Base-by-base conservation (phyloP, 495 filamentous ascomycete species). In the Staphylotrichum longicolle region DNA sequence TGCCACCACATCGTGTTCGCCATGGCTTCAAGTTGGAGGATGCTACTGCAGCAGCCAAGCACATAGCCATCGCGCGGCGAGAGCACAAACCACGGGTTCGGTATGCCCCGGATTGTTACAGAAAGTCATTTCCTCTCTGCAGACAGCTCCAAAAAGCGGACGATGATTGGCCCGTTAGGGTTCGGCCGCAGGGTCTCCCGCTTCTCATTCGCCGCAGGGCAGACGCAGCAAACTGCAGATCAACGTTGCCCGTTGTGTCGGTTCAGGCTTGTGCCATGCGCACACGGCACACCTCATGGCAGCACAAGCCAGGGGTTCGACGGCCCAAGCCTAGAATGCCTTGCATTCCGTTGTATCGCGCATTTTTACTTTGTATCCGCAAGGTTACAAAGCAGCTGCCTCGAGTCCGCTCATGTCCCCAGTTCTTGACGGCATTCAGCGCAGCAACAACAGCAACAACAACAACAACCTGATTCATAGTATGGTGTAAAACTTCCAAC, bases 201-300 rank as follows among this genome's bases (percentile, higher is more conserved):
- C 56, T 15, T 50, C 56, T 11, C 46, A 59, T 59, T 59, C 57
- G 45, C 7, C 35, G 12, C 45, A 33, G 8, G 5, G 2, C 46
- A 48, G 45, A 49, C 11, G 34, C 35, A 35, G 41, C 41, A 48
- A 33, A n/a, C 45, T 41, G 55, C 46, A 53, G 32, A 53, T 27
- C 30, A 47, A 52, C 57, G 57, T 35, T 52, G 44, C 48, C 55
- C 57, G 48, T 52, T 59, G 57, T 59, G 57, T 60, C 30, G 49
- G 48, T 45, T 51, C 57, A 51, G 27, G 35, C 57, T 10, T 27
- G 39, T 57, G 27, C 34, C 34, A 50, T 39, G 46, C 45, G 20
- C 0, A 3, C 27, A 44, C 20, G 15, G 37, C 20, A 27, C 47
- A 45, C 57, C 40, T 37, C 48, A 60, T 45, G 57, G 57, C 40